Evolutionary conservation across 1,284 basidiomycete genomes (phyloP), one percentile per base, ranked within the genome.

Genomic region (Ganoderma boninense): DNA sequence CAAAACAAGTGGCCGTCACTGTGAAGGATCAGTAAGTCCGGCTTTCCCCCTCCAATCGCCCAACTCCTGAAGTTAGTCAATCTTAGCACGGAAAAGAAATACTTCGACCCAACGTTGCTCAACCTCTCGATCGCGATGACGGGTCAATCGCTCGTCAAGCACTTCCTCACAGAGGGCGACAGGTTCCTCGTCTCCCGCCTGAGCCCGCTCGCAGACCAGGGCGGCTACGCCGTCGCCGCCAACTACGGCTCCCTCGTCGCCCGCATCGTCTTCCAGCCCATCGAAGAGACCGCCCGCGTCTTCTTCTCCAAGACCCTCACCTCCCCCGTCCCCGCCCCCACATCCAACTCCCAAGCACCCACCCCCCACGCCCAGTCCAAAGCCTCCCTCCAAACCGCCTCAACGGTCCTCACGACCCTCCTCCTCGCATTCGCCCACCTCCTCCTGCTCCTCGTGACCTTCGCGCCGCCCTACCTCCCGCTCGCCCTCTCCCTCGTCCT

Each of bases 221-320:
- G 95, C 13, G 97, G 95, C 2, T 98, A 98, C 79, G 97, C 97
- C 0, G 86, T 98, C 13, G 97, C 97, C 14, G 92, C 94, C 59
- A 98, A 98, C 81, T 98, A 98, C 78, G 97, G 97, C 62, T 97
- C 96, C 0, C 87, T 98, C 16, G 85, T 97, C 43, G 96, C 96
- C 8, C 91, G 97, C 16, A 94, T 98, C 74, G 79, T 97, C 44
- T 97, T 98, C 77, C 97, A 97, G 76, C 97, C 97, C 0, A 88
- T 97, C 35, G 97, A 98, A 81, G 97, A 98, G 80, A 93, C 94
- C 0, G 89, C 93, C 5, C 90, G 96, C 0, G 85, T 97, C 1
- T 95, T 93, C 80, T 98, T 97, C 80, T 96, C 96, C 10, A 91
- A 89, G 74, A 85, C 87, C 0, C 84, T 94, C 38, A 79, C 86